Evolutionary conservation across 305 asterid species (phyloP).

Genomic region (Plantago lanceolata): DNA sequence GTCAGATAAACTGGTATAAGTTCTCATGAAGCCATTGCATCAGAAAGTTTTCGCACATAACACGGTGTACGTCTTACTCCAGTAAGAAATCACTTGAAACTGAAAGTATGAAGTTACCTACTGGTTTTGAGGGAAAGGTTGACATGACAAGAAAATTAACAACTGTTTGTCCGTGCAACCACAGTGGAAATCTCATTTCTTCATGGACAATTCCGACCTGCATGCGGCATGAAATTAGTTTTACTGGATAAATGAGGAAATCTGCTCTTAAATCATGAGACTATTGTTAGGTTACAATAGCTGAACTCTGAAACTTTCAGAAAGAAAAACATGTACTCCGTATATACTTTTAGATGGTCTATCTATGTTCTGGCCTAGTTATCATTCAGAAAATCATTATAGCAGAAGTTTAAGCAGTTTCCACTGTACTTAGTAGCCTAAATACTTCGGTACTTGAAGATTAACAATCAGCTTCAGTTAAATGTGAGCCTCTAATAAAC

Average conservation of each 20-base stretch:
- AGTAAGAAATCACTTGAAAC: not conserved
- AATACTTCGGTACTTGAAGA: no score
- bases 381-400: no score
- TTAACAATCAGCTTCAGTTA: no score
- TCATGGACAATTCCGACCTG: slow-evolving; percentile 89
- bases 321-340: no score
- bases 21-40: not conserved
- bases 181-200: slow-evolving; percentile 82
- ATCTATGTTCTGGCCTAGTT: no score
- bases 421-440: no score
- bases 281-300: no score
- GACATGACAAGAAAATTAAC: slow-evolving; percentile 73
- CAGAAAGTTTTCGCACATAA: not conserved
- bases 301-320: no score
- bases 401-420: no score
- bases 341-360: no score
- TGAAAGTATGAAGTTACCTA: slow-evolving; percentile 51
- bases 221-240: slow-evolving; percentile 22
- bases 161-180: slow-evolving; percentile 84
- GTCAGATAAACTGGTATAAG: slow-evolving; percentile 26
- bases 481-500: no score
- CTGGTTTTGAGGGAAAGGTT: slow-evolving; percentile 69
- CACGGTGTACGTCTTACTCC: not conserved
- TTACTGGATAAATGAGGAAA: not conserved
- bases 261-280: no score